These are phyloP conservation scores for Neckera pumila DNA, from an alignment of 225 moss, liverwort and hornwort species.

Conservation along the genomic window DNA sequence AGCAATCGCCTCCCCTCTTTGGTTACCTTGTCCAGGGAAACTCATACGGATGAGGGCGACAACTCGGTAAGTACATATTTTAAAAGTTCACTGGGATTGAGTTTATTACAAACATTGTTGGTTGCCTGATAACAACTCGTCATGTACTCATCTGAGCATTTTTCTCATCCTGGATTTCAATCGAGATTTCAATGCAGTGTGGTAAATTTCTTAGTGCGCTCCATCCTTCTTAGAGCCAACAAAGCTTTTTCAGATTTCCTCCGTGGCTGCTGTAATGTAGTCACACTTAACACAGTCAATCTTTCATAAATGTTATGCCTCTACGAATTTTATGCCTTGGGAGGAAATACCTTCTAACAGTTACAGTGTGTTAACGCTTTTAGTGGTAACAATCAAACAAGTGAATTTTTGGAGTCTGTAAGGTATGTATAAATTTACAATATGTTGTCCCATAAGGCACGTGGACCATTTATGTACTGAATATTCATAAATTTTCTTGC, in stretches of 20 bases:
- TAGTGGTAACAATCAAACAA: background rate
- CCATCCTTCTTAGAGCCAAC: background rate
- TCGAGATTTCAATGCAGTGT: background rate
- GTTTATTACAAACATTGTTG: background rate
- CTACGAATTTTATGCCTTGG: background rate
- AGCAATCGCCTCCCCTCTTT: constrained; percentile 6
- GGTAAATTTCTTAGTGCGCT: background rate
- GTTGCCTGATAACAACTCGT: background rate
- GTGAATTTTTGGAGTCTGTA: background rate
- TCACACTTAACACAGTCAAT: background rate
- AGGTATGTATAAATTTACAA: no score
- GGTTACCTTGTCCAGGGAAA: background rate
- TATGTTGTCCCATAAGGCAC: background rate
- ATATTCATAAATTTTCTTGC: background rate
- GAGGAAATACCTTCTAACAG: background rate
- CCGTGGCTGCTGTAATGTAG: background rate
- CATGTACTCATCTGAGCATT: background rate
- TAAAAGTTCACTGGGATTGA: background rate
- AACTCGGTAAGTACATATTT: constrained; percentile 3
- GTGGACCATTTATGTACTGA: background rate
- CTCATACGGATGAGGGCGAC: background rate
- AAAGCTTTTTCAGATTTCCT: background rate
- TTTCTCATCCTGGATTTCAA: background rate
- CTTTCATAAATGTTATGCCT: background rate
- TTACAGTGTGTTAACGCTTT: background rate